Evolutionary conservation across 1,139 yeast species (phyloP), one percentile per base, ranked within the genome.

Genomic region (Saccharomyces hybrid): DNA sequence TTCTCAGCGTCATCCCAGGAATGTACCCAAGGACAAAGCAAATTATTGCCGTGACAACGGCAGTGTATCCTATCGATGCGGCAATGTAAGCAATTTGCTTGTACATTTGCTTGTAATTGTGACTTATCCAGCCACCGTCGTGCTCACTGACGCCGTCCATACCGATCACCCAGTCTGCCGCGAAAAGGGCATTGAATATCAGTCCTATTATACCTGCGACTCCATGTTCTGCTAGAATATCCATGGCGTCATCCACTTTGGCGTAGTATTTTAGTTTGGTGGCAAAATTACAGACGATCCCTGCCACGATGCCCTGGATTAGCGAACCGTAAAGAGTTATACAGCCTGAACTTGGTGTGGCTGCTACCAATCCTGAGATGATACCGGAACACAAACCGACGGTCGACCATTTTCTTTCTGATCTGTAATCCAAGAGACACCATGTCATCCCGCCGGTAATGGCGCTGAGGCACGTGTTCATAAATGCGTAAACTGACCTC

Each of bases 221-320:
- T 54, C 97, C 98, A 85, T 93, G 99, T 82, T 91, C 98, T 24
- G 98, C 98, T 70, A 93, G 80, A 51, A 91, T 86, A 84, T 93
- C 98, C 66, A 93, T 78, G 2, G 97, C 85, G 73, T 93, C 99
- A 71, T 93, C 98, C 56, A 90, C 93, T 58, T 79, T 80, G 54
- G 86, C 75, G 58, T 88, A 73, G 69, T 87, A 89, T 74, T 93
- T 93, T 71, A 93, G 74, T 67, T 89, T 87, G 55, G 98, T 91
- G 55, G 96, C 77, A 67, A 88, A 88, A 76, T 93, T 91, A 80
- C 98, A 93, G 48, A 86, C 82, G 14, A 84, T 73, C 34, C 97
- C 96, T 0, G 97, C 78, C 1, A 81, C 80, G 32, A 88, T 76
- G 3, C 98, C 98, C 59, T 91, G 81, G 32, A 90, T 77, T 8